Conservation (phyloP, 2,329 filamentous ascomycete species). For the Tolypocladium ovalisporum region DNA sequence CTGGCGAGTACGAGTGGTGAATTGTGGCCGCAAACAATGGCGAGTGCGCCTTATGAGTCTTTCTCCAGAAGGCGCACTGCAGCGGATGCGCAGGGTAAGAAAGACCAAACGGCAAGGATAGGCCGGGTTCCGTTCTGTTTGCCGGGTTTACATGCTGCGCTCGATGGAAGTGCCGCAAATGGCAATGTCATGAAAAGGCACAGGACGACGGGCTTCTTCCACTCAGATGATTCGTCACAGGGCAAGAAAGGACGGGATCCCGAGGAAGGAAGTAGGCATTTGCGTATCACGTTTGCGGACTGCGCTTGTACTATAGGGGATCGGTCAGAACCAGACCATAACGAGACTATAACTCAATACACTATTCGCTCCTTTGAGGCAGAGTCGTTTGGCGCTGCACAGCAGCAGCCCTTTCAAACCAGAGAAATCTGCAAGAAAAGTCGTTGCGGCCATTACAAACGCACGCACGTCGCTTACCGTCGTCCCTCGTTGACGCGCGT, state of each 20-base stretch:
- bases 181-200: background rate
- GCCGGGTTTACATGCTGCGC: background rate
- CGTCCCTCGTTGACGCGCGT: background rate
- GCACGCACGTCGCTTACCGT: background rate
- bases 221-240: background rate
- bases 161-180: background rate
- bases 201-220: background rate
- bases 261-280: background rate
- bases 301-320: background rate
- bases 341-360: background rate
- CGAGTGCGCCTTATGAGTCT: background rate
- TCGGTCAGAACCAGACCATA: background rate
- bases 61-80: background rate
- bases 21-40: background rate
- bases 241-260: background rate
- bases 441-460: too few relatives aligned
- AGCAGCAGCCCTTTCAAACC: background rate
- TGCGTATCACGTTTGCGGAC: background rate
- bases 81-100: background rate
- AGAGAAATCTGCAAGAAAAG: too few relatives aligned
- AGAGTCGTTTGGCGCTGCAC: background rate
- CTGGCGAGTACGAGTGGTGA: slow-evolving; percentile 96
- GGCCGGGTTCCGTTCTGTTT: background rate
- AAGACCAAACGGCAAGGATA: too few relatives aligned
- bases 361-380: background rate